Evolutionary conservation across 192 early-diverging fungal species (phyloP).

Genomic region (Coemansia sp.): DNA sequence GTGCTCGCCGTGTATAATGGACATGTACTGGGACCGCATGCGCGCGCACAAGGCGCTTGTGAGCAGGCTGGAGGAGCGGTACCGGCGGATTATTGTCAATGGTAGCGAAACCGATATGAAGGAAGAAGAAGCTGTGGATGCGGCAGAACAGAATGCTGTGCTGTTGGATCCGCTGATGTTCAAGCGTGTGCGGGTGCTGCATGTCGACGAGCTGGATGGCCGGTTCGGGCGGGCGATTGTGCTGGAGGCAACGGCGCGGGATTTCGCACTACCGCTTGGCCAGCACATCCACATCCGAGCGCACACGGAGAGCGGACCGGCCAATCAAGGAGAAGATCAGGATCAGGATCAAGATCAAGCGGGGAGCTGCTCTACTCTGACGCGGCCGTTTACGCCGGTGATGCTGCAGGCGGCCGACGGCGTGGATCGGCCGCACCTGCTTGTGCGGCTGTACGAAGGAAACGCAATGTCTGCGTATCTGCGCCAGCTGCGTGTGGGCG

Average conservation of each 20-base stretch:
- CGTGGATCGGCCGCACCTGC: constrained; percentile 35
- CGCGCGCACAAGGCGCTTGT: constrained; percentile 9
- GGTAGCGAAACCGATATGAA: no score
- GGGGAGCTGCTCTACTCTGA: neutral
- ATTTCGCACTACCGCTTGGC: constrained; percentile 31
- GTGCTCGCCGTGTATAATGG: constrained; percentile 53
- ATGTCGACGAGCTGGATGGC: neutral
- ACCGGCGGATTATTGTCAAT: constrained; percentile 15
- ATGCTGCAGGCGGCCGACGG: constrained; percentile 34
- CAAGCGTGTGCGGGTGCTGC: constrained; percentile 11
- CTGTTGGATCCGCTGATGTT: constrained; percentile 36
- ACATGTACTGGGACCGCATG: constrained; percentile 37
- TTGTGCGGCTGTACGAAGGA: constrained; percentile 30
- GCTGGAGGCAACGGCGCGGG: constrained; percentile 30
- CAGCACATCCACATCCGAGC: constrained; percentile 44
- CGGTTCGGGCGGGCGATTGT: constrained; percentile 22
- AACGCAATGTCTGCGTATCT: constrained; percentile 20
- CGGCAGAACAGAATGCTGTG: constrained; percentile 11
- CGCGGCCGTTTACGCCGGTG: constrained; percentile 42
- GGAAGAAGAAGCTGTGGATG: constrained; percentile 5
- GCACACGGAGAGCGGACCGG: neutral
- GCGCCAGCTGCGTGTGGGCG: neutral
- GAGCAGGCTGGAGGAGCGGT: constrained; percentile 15
- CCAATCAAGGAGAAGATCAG: no score
- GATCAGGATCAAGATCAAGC: no score